These are phyloP conservation scores for Backusella westeae DNA, from an alignment of 192 early-diverging fungal genomes.

Conservation along the genomic window DNA sequence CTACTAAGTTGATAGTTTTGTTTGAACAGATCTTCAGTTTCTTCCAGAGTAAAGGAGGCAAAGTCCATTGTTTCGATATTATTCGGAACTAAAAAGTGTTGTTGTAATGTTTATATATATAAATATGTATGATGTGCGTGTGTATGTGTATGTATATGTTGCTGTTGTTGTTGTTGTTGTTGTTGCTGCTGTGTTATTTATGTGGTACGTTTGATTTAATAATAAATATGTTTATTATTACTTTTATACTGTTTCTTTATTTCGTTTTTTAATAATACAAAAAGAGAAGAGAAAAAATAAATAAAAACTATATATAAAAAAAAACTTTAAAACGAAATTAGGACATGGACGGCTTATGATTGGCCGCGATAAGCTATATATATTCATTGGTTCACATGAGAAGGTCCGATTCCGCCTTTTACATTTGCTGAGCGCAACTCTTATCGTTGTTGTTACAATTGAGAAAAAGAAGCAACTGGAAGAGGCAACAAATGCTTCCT, in stretches of 20 bases:
- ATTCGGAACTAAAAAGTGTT: not conserved
- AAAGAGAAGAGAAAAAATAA: not conserved
- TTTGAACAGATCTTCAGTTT: slow-evolving; percentile 13
- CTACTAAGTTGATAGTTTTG: not conserved
- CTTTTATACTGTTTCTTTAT: not conserved
- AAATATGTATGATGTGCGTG: not conserved
- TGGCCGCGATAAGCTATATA: not conserved
- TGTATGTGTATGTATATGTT: too few species aligned
- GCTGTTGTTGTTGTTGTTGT: too few species aligned
- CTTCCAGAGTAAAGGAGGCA: slow-evolving; percentile 16
- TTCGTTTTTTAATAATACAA: not conserved
- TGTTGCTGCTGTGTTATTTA: too few species aligned
- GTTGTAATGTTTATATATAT: not conserved
- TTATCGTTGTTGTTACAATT: not conserved
- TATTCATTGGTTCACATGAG: not conserved
- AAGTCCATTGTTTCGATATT: slow-evolving; percentile 20
- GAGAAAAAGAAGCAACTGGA: not conserved
- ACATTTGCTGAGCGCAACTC: not conserved
- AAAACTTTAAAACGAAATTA: not conserved
- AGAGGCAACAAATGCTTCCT: not conserved
- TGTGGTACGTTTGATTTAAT: not conserved
- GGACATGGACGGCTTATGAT: not conserved
- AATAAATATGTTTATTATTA: not conserved
- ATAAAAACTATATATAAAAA: not conserved
- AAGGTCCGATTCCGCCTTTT: not conserved